Evolutionary conservation across 2,329 filamentous ascomycete species (phyloP).

Genomic region (Proliferodiscus dingleyae): DNA sequence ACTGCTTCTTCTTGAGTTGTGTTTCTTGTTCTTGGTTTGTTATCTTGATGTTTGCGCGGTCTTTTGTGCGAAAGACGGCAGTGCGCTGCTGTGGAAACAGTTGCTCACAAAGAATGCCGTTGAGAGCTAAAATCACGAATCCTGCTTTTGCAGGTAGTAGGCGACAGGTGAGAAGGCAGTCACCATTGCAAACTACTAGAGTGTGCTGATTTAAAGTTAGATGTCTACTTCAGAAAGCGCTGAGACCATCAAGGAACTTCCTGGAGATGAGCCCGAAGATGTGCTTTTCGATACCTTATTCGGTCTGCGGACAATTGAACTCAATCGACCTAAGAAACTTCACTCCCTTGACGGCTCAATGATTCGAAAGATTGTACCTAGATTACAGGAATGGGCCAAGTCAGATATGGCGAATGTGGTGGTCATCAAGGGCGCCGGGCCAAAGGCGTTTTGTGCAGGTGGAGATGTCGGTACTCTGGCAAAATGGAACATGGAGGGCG

Average conservation of each 20-base stretch:
- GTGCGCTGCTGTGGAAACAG: conserved; percentile 38
- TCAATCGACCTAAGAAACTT: conserved; percentile 87
- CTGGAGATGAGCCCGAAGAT: conserved; percentile 77
- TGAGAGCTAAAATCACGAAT: conserved; percentile 69
- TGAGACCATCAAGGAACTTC: conserved; percentile 27
- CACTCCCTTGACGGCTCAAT: conserved; percentile 93
- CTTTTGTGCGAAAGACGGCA: conserved; percentile 50
- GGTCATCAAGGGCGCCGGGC: conserved; percentile 84
- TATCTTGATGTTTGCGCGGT: conserved; percentile 53
- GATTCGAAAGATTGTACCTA: conserved; percentile 88
- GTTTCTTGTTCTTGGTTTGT: conserved; percentile 7
- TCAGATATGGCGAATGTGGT: conserved; percentile 91
- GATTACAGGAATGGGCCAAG: conserved; percentile 89
- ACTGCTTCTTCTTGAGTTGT: conserved; percentile 7
- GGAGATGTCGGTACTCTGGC: conserved; percentile 85
- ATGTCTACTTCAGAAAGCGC: conserved; percentile 10
- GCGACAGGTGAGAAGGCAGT: conserved; percentile 43
- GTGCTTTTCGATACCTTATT: conserved; percentile 87
- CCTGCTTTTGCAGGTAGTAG: conserved; percentile 47
- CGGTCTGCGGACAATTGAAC: conserved; percentile 84
- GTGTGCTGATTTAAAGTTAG: conserved; percentile 10
- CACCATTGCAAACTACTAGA: conserved; percentile 12
- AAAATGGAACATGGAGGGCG: conserved; percentile 61
- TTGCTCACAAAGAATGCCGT: conserved; percentile 60
- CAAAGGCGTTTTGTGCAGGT: conserved; percentile 84